Evolutionary conservation across 2,329 filamentous ascomycete genomes (phyloP).

Genomic region (Epichloe aotearoae): DNA sequence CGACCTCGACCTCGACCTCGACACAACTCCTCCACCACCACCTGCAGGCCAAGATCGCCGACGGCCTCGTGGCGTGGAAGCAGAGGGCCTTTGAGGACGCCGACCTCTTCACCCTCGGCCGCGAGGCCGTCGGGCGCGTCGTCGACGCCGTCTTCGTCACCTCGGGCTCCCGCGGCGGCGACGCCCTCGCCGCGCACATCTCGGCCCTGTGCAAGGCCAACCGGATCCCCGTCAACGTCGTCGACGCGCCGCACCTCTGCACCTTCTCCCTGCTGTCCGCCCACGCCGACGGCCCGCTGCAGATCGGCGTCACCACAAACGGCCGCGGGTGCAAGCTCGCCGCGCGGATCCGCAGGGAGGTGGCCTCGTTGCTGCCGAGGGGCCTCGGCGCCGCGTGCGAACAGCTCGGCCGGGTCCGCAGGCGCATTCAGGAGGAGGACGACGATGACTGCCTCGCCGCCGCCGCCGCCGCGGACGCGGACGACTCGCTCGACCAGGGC

Average conservation of each 20-base stretch:
- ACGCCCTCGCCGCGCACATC: slow-evolving; percentile 44
- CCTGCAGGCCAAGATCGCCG: slow-evolving; percentile 50
- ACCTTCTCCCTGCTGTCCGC: slow-evolving; percentile 84
- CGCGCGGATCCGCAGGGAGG: slow-evolving; percentile 75
- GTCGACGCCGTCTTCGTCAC: slow-evolving; percentile 94
- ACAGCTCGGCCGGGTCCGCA: slow-evolving; percentile 59
- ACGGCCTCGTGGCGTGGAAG: slow-evolving; percentile 52
- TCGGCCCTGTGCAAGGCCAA: slow-evolving; percentile 62
- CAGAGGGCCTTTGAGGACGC: slow-evolving; percentile 52
- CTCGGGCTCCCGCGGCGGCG: slow-evolving; percentile 31
- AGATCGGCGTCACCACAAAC: slow-evolving; percentile 91
- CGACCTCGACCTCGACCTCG: slow-evolving; percentile 36
- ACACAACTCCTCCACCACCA: slow-evolving; percentile 40
- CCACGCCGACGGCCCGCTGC: slow-evolving; percentile 78
- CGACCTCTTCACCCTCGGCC: slow-evolving; percentile 65
- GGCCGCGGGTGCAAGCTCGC: slow-evolving; percentile 90
- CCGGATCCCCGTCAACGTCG: slow-evolving; percentile 85
- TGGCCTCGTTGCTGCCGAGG: slow-evolving; percentile 64
- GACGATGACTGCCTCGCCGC: slow-evolving; percentile 8
- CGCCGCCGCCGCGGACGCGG: slow-evolving; percentile 15
- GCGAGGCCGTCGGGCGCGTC: slow-evolving; percentile 60
- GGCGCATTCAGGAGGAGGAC: slow-evolving; percentile 63
- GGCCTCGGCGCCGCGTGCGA: slow-evolving; percentile 67
- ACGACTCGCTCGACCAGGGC: slow-evolving; percentile 59
- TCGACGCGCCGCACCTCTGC: slow-evolving; percentile 75